A percentile compares a stretch with the other conserved stretches of the same genome.
phyloP scores from a whole-genome alignment of 1,284 basidiomycete genomes.

The Porodaedalea pini region DNA sequence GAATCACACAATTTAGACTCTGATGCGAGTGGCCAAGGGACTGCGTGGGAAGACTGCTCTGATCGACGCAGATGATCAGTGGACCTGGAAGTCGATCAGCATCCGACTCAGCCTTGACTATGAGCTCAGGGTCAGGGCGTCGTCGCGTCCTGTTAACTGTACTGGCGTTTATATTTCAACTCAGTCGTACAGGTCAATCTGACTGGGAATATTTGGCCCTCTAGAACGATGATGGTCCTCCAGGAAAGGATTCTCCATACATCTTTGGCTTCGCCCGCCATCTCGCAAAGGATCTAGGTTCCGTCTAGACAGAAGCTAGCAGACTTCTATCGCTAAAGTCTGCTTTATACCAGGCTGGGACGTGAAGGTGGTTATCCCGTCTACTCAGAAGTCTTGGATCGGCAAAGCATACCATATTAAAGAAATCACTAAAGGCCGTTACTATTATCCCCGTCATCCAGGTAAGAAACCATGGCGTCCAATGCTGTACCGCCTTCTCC shows the following conservation, averaged over 20 bases:
- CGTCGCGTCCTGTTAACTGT: constrained; percentile 16
- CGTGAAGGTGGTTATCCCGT: constrained; percentile 85
- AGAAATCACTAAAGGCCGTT: constrained; percentile 70
- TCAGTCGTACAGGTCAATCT: neutral
- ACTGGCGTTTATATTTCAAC: neutral
- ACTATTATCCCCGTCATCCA: constrained; percentile 75
- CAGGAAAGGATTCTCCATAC: constrained; percentile 76
- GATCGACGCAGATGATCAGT: too few species aligned
- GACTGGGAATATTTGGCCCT: neutral
- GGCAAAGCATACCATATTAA: constrained; percentile 85
- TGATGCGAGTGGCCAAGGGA: too few species aligned
- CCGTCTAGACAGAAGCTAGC: neutral
- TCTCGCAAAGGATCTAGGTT: constrained; percentile 64
- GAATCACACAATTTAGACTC: too few species aligned
- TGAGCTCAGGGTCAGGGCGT: neutral
- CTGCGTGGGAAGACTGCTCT: too few species aligned
- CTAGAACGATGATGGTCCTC: constrained; percentile 88
- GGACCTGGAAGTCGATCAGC: too few species aligned
- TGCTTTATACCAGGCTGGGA: constrained; percentile 62
- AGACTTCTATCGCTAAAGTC: constrained; percentile 7
- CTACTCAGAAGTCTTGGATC: constrained; percentile 89
- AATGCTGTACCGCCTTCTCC: neutral
- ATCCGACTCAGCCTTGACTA: too few species aligned
- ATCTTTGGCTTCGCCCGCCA: constrained; percentile 75
- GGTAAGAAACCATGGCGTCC: constrained; percentile 33